Conservation (phyloP, 768 basidiomycete genomes). For the Tephrocybe sp. region DNA sequence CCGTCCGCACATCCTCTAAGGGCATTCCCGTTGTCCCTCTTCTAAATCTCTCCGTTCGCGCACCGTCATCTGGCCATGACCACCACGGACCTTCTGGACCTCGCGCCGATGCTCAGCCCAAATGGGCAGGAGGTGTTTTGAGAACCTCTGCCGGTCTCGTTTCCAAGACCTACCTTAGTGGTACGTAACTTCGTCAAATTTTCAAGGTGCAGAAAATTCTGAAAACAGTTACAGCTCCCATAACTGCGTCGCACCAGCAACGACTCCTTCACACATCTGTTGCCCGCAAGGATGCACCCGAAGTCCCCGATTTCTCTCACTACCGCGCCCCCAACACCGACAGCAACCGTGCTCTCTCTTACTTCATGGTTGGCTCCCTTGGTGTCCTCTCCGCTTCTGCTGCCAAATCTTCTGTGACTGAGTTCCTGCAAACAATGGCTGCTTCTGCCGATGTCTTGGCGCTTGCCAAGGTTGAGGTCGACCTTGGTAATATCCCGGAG, state of each 20-base stretch:
- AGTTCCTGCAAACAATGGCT: conserved; percentile 94
- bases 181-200: conserved; percentile 39
- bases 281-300: conserved; percentile 62
- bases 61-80: conserved; percentile 55
- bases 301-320: conserved; percentile 85
- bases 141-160: conserved; percentile 52
- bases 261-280: conserved; percentile 80
- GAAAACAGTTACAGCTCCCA: conserved; percentile 36
- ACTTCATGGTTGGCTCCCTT: conserved; percentile 89
- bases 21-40: conserved; percentile 78
- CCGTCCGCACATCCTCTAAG: conserved; percentile 72
- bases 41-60: conserved; percentile 70
- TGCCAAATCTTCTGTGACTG: conserved; percentile 90
- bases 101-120: conserved; percentile 61
- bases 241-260: conserved; percentile 55
- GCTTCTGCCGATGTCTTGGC: conserved; percentile 98
- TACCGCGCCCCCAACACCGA: conserved; percentile 72
- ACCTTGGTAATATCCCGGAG: conserved; percentile 87
- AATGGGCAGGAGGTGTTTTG: conserved; percentile 60
- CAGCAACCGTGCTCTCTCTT: conserved; percentile 74
- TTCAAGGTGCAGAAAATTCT: not conserved
- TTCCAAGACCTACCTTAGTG: conserved; percentile 59
- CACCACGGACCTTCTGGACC: conserved; percentile 52
- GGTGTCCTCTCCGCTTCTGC: conserved; percentile 93
- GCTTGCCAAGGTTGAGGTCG: conserved; percentile 96